Conservation (phyloP, 306 rosid genomes). For the Biancaea sappan region DNA sequence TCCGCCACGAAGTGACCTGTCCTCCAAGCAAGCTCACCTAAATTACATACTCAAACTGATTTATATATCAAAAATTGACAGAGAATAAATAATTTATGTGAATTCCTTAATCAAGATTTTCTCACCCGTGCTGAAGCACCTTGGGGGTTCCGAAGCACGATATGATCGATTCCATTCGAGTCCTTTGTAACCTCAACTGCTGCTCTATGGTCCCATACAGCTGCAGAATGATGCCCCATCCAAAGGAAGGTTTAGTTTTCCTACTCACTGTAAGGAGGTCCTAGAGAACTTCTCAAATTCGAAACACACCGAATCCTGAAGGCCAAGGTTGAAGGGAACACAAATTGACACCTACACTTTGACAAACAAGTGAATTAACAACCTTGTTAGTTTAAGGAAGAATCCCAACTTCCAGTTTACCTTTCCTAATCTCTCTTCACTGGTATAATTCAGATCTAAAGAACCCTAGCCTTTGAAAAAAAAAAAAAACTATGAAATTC, state of each 20-base stretch:
- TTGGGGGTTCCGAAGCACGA: slow-evolving; percentile 67
- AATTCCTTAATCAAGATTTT: slow-evolving; percentile 19
- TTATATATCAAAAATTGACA: slow-evolving; percentile 5
- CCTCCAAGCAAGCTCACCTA: slow-evolving; percentile 94
- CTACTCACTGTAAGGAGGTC: slow-evolving; percentile 31
- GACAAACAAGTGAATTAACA: slow-evolving; percentile 32
- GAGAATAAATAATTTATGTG: slow-evolving; percentile 16
- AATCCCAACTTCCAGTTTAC: slow-evolving; percentile 31
- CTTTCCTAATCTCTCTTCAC: slow-evolving; percentile 34
- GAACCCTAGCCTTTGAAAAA: slow-evolving; percentile 15
- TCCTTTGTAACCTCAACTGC: slow-evolving; percentile 72
- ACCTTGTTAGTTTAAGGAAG: slow-evolving; percentile 30
- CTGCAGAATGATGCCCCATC: slow-evolving; percentile 92
- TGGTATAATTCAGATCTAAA: slow-evolving; percentile 54
- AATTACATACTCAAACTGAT: slow-evolving; percentile 6
- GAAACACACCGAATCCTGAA: background rate
- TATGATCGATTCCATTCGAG: slow-evolving; percentile 77
- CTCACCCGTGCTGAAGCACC: slow-evolving; percentile 83
- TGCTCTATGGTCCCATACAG: slow-evolving; percentile 72
- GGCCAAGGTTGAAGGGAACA: slow-evolving; percentile 29
- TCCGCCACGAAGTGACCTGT: slow-evolving; percentile 90
- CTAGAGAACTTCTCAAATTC: slow-evolving; percentile 25
- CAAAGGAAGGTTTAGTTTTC: slow-evolving; percentile 24
- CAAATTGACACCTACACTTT: slow-evolving; percentile 28
- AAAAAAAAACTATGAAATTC: slow-evolving; percentile 28